Base-by-base conservation (phyloP, 345 rosid genomes). In the Clarkia xantiana region DNA sequence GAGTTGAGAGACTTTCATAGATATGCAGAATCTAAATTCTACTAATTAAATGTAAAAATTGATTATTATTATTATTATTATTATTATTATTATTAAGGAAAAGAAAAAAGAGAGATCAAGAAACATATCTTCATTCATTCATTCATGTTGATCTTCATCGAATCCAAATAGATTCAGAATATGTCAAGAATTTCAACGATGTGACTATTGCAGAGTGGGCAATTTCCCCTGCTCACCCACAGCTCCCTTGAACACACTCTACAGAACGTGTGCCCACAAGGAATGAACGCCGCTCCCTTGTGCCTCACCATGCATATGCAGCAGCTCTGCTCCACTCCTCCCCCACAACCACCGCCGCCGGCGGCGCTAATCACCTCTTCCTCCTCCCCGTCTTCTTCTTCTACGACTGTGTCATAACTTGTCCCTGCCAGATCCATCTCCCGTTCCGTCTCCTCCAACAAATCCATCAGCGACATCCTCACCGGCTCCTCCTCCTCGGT, bases 171-270 rank as follows among this genome's bases (percentile, higher is more conserved):
- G 43, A 11, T 15, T 72, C 60, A 87, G 56, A 91, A 91, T 49
- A 91, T 84, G 51, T 84, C 94, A 45, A 91, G 89, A 56, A 86
- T 75, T 60, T 86, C 98, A 51, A 78, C 57, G 25, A 91, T 86
- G 64, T 68, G 80, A 11, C 69, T 74, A 20, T 81, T 86, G 76
- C 98, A 91, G 15, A 86, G 75, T 2, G 98, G 98, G 57, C 98
- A 91, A 54, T 73, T 78, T 6, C 96, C 96, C 56, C 93, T 76
- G 61, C 82, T 84, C 22, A 78, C 96, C 80, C 73, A 65, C 11
- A 86, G 93, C 80, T 91, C 98, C 67, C 84, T 86, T 10, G 98
- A 91, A 43, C 98, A 91, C 54, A 84, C 51, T 67, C 94, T 72
- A 63, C 98, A 91, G 60, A 83, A 86, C 0, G 94, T 79, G 38